phyloP scores from a whole-genome alignment of 2,329 filamentous ascomycete species.

The Aschersonia sp. region DNA sequence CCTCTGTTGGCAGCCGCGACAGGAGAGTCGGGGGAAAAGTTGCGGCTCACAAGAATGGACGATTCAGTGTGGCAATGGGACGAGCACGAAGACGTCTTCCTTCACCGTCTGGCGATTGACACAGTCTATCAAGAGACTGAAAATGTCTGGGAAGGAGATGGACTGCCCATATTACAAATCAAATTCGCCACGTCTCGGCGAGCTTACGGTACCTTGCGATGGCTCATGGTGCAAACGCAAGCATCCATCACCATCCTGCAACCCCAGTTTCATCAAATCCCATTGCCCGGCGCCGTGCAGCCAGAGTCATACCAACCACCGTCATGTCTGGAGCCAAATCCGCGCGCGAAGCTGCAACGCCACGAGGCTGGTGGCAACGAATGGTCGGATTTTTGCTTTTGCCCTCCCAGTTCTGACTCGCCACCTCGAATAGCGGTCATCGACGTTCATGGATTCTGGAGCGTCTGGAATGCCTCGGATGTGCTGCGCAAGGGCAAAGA shows the following conservation, averaged over 20 bases:
- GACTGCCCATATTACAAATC: conserved; percentile 33
- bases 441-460: conserved; percentile 53
- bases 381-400: conserved; percentile 52
- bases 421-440: conserved; percentile 51
- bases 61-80: conserved; percentile 41
- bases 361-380: conserved; percentile 36
- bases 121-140: conserved; percentile 28
- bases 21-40: conserved; percentile 42
- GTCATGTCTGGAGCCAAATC: conserved; percentile 41
- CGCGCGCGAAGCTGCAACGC: conserved; percentile 35
- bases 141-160: conserved; percentile 38
- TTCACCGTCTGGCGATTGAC: conserved; percentile 32
- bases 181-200: conserved; percentile 29
- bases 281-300: conserved; percentile 12
- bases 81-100: conserved; percentile 24
- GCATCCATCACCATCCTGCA: conserved; percentile 36
- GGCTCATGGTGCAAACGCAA: conserved; percentile 39
- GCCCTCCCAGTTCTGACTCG: conserved; percentile 29
- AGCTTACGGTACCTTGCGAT: conserved; percentile 25
- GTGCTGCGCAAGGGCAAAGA: conserved; percentile 19
- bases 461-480: conserved; percentile 44
- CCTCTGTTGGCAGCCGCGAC: conserved; percentile 31
- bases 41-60: conserved; percentile 38
- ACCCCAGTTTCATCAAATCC: conserved; percentile 30
- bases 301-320: conserved; percentile 12